Percentiles rank a stretch among this genome's conserved stretches.
Evolutionary conservation across 345 rosid genomes (phyloP).

Genomic region (Citrus glauca): DNA sequence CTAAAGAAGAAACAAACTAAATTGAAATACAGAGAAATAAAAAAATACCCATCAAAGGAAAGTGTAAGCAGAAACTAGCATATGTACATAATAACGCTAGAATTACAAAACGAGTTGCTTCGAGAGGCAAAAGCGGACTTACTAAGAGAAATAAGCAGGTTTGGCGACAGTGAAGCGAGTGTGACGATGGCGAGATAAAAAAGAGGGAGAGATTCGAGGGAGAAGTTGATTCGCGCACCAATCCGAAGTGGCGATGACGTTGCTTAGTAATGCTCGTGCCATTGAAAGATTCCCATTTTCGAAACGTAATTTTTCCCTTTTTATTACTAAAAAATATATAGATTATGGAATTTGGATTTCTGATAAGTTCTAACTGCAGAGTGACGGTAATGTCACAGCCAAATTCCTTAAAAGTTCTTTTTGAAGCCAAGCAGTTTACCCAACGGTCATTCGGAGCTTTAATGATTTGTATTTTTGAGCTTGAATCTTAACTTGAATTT

Average conservation of each 20-base stretch:
- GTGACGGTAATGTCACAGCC: too few relatives aligned
- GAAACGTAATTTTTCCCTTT: not conserved
- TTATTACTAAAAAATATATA: too few relatives aligned
- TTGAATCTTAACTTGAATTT: too few relatives aligned
- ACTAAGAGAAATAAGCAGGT: conserved; percentile 23
- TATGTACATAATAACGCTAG: not conserved
- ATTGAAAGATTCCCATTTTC: conserved; percentile 1
- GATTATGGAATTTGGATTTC: too few relatives aligned
- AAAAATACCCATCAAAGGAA: not conserved
- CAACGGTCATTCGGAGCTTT: too few relatives aligned
- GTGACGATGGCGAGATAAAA: not conserved
- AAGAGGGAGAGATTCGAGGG: conserved; percentile 3
- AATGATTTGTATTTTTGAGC: too few relatives aligned
- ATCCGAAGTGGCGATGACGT: conserved; percentile 13
- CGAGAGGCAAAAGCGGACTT: conserved; percentile 18
- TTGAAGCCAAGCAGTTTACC: too few relatives aligned
- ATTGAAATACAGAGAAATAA: not conserved
- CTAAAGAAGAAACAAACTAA: not conserved
- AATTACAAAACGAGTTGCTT: not conserved
- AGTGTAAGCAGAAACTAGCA: not conserved
- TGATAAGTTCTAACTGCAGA: too few relatives aligned
- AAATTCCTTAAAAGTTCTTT: too few relatives aligned
- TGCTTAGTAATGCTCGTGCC: not conserved
- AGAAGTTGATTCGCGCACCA: conserved; percentile 19
- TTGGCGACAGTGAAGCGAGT: not conserved